phyloP scores from a whole-genome alignment of 2,329 filamentous ascomycete genomes.

The Stachybotrys elegans region DNA sequence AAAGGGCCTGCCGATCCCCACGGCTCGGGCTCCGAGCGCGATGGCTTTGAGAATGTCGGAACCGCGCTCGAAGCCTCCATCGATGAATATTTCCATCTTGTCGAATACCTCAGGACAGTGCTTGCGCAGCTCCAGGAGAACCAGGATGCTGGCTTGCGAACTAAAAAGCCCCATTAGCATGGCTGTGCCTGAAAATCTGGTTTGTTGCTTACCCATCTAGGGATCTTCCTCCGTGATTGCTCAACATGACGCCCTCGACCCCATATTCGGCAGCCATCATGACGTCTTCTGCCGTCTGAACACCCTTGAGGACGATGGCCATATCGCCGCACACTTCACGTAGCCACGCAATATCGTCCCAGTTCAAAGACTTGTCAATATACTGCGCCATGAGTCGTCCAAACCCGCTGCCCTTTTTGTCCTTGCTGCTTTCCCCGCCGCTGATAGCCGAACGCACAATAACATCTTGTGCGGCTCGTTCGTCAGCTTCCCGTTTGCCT shows the following conservation, averaged over 20 bases:
- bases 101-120: conserved; percentile 43
- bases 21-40: conserved; percentile 47
- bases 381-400: conserved; percentile 46
- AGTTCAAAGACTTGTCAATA: conserved; percentile 46
- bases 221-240: conserved; percentile 54
- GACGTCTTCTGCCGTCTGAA: conserved; percentile 52
- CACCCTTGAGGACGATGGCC: conserved; percentile 52
- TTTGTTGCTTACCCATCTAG: conserved; percentile 36
- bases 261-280: conserved; percentile 42
- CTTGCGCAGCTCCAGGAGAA: conserved; percentile 45
- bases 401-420: conserved; percentile 48
- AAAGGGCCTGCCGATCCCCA: conserved; percentile 48
- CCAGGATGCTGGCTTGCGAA: conserved; percentile 41
- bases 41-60: conserved; percentile 51
- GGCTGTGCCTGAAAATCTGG: accelerated
- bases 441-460: conserved; percentile 31
- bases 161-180: conserved; percentile 3
- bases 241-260: conserved; percentile 49
- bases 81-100: conserved; percentile 46
- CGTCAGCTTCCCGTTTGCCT: conserved; percentile 53
- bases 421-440: conserved; percentile 37
- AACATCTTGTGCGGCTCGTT: conserved; percentile 42
- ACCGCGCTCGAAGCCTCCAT: conserved; percentile 48
- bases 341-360: conserved; percentile 50
- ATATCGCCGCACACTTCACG: conserved; percentile 34